A percentile compares a stretch with the other conserved stretches of the same genome.
Evolutionary conservation across 2,329 filamentous ascomycete genomes (phyloP).

Genomic region (Whalleya microplaca): DNA sequence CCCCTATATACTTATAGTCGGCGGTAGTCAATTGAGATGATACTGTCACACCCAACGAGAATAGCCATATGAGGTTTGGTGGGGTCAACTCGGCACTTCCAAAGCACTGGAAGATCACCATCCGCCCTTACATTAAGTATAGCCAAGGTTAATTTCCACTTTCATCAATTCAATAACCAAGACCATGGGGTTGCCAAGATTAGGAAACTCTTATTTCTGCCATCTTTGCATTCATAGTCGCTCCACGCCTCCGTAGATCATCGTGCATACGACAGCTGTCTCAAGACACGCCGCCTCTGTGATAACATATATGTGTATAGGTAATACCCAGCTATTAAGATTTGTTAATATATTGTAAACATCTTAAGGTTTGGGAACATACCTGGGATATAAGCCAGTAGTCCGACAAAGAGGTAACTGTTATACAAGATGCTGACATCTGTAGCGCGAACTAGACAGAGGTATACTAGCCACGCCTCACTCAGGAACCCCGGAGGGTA

Average conservation of each 20-base stretch:
- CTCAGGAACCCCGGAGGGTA: slow-evolving; percentile 69
- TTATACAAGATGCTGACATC: slow-evolving; percentile 9
- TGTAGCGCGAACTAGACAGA: slow-evolving; percentile 3
- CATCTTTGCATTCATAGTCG: too few species aligned
- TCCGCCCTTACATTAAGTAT: slow-evolving; percentile 25
- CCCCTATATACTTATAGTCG: slow-evolving; percentile 24
- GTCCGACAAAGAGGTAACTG: slow-evolving; percentile 11
- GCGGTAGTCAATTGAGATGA: slow-evolving; percentile 23
- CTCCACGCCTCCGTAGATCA: too few species aligned
- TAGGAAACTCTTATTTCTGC: too few species aligned
- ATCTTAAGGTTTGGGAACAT: background rate
- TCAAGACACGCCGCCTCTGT: slow-evolving; percentile 10
- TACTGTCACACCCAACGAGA: slow-evolving; percentile 32
- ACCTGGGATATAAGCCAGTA: slow-evolving; percentile 20
- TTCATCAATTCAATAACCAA: background rate
- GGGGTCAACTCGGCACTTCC: slow-evolving; percentile 35
- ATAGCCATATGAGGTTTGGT: slow-evolving; percentile 36
- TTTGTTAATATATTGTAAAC: background rate
- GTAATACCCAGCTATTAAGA: slow-evolving; percentile 12
- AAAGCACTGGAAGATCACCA: slow-evolving; percentile 25
- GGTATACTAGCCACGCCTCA: slow-evolving; percentile 63
- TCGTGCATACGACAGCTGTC: background rate
- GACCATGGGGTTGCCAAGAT: background rate
- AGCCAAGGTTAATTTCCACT: slow-evolving; percentile 4
- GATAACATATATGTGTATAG: slow-evolving; percentile 21